Conservation (phyloP, 441 rosid species). For the Arabidopsis hybrid region DNA sequence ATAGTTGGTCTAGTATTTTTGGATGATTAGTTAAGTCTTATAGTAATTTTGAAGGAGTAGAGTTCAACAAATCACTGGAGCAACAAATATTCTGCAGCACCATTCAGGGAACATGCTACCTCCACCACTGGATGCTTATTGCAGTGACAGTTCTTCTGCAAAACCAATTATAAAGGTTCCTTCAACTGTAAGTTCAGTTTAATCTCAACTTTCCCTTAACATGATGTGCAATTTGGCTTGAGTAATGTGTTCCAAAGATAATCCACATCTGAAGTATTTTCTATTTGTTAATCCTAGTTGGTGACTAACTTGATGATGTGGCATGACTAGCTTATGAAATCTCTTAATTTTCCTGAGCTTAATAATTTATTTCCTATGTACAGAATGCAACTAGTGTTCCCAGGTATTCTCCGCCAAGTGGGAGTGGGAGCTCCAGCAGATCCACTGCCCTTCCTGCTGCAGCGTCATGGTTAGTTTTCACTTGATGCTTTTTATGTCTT, state of each 20-base stretch:
- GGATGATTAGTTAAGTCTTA: conserved; percentile 46
- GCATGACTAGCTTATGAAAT: conserved; percentile 14
- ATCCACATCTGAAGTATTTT: background rate
- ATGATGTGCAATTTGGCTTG: background rate
- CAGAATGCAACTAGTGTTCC: conserved; percentile 57
- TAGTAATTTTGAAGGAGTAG: conserved; percentile 56
- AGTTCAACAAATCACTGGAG: conserved; percentile 63
- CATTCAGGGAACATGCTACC: conserved; percentile 61
- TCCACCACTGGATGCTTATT: conserved; percentile 58
- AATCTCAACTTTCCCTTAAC: conserved; percentile 1
- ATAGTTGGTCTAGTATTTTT: conserved; percentile 39
- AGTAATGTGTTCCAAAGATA: conserved; percentile 16
- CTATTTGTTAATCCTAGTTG: conserved; percentile 18
- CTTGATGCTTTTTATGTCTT: background rate
- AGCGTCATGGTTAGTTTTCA: conserved; percentile 70
- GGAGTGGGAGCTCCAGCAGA: conserved; percentile 59
- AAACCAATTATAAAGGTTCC: conserved; percentile 52
- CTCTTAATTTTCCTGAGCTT: background rate
- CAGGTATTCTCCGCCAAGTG: conserved; percentile 83
- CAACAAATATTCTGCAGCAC: conserved; percentile 48
- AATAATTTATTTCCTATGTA: conserved; percentile 11
- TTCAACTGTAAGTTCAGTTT: conserved; percentile 49
- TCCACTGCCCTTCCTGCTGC: conserved; percentile 84
- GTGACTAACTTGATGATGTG: conserved; percentile 7
- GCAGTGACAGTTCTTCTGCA: conserved; percentile 47